Base-by-base conservation (phyloP, 2,329 filamentous ascomycete genomes). In the Periglandula ipomoeae region DNA sequence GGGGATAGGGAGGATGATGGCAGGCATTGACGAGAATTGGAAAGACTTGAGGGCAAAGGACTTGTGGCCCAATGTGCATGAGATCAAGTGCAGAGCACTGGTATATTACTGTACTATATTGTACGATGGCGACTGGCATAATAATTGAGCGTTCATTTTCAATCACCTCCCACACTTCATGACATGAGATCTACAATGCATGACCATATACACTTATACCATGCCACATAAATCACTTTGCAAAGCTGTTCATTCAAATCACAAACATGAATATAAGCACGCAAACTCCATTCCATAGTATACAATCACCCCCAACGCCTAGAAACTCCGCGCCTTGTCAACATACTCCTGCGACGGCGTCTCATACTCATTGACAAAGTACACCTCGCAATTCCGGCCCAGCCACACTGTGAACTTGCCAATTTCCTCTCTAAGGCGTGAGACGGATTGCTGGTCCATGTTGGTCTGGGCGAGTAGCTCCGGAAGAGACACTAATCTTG, bases 381-480 rank as follows among this genome's bases (percentile, higher is more conserved):
- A 95, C 22, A 78, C 78, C 50, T 80, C 75, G 13, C 84, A 81
- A 59, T 91, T 82, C 57, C 84, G 86, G 51, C 84, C 79, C 48
- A 98, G 74, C 89, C 90, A 98, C 47, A 81, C 76, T 10, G 85
- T 88, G 67, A 98, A 84, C 67, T 89, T 91, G 56, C 81, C 78
- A 15, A 98, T 76, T 65, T 98, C 93, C 59, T 96, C 89, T 11
- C 89, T 84, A 23, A 97, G 79, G 42, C 89, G 85, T 53, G 84
- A 86, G 38, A 95, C 88, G 2, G 89, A 90, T 64, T 95, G 89
- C 47, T 85, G 76, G 61, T 97, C 93, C 89, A 98, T 95, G 69
- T 97, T 97, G 46, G 93, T 98, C 65, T 98, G 93, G 4, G 90
- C 90, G 53, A 97, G 83, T 37, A 97, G 81, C 63, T 98, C 93